Base-by-base conservation (phyloP, 2,329 filamentous ascomycete genomes). In the Aspergillus glaucus region DNA sequence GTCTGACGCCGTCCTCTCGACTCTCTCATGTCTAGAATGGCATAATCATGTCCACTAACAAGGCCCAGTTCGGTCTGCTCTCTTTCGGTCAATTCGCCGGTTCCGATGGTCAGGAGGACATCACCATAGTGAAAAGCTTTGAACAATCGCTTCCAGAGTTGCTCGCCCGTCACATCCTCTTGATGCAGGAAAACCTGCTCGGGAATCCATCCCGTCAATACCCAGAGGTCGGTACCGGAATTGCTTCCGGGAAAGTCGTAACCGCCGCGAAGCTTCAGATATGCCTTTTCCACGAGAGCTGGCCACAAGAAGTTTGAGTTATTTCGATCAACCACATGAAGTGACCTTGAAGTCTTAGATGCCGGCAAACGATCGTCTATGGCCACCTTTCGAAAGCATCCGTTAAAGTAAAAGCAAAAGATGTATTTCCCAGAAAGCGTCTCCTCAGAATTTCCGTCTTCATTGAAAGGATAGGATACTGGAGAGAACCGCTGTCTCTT, bases 211-310 rank as follows among this genome's bases (percentile, higher is more conserved):
- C 93, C 92, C 0, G 87, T 95, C 47, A 98, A 71, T 1, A 94
- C 86, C 82, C 88, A 95, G 3, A 98, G 72, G 68, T 98, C 93
- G 2, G 92, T 97, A 9, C 89, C 91, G 1, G 92, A 97, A 66
- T 97, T 97, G 62, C 93, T 97, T 6, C 93, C 93, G 0, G 93
- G 92, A 56, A 98, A 98, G 62, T 98, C 91, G 65, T 98, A 98
- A 30, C 93, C 93, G 24, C 93, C 93, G 48, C 92, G 82, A 9
- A 97, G 82, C 72, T 97, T 98, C 1, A 98, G 75, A 59, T 98
- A 98, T 0, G 93, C 93, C 64, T 98, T 98, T 65, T 98, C 93
- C 14, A 97, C 74, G 4, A 98, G 76, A 2, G 92, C 90, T 5
- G 93, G 93, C 90, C 92, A 97, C 12, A 97, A 71, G 12, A 94